Percentiles rank a stretch among this genome's conserved stretches.
phyloP scores from a whole-genome alignment of 2,329 filamentous ascomycete species.

The Fonsecaea nubica region DNA sequence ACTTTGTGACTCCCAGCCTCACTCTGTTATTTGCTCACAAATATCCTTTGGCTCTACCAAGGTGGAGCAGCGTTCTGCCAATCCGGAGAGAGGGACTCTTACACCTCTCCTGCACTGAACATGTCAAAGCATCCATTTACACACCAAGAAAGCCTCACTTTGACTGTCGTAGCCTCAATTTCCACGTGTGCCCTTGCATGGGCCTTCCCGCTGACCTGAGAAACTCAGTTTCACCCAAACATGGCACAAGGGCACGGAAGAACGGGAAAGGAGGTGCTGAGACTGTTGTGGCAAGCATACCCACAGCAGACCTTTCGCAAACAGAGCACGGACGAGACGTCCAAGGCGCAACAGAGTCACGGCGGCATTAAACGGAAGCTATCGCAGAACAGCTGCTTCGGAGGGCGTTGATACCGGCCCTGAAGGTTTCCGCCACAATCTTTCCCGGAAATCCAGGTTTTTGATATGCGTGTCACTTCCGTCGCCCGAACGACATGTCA shows the following conservation, averaged over 20 bases:
- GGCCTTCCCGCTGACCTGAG: neutral
- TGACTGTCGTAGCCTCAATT: neutral
- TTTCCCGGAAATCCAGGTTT: neutral
- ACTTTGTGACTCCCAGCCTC: conserved; percentile 4
- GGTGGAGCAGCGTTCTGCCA: neutral
- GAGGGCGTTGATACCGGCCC: neutral
- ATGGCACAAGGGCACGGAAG: neutral
- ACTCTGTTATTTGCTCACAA: neutral
- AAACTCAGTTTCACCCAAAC: neutral
- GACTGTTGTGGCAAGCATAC: neutral
- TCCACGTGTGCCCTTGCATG: neutral
- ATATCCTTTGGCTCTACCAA: neutral
- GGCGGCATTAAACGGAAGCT: neutral
- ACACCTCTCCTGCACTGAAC: neutral
- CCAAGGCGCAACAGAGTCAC: neutral
- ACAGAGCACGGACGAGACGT: neutral
- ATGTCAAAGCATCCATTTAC: neutral
- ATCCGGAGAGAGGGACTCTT: neutral
- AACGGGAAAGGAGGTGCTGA: neutral
- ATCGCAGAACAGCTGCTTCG: neutral
- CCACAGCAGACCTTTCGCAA: neutral
- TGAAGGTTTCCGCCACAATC: neutral
- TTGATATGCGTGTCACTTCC: neutral
- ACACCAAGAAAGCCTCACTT: neutral
- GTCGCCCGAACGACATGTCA: neutral